Evolutionary conservation across 2,329 filamentous ascomycete species (phyloP).

Genomic region (Cladosporium velox): DNA sequence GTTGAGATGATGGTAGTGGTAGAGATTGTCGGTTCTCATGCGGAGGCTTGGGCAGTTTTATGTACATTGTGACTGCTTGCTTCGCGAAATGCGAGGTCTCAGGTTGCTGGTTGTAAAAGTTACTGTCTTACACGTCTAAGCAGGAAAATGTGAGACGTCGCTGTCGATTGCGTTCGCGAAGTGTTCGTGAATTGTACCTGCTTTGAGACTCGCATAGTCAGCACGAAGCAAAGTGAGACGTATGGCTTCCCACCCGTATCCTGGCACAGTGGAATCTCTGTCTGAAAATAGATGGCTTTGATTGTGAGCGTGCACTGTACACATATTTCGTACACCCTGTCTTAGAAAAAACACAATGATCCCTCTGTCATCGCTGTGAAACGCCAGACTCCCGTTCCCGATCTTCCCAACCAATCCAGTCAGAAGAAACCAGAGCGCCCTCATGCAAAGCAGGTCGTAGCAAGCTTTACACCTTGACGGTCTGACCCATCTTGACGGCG

Average conservation of each 20-base stretch:
- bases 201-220: background rate
- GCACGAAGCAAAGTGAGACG: background rate
- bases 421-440: constrained; percentile 15
- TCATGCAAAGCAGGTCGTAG: constrained; percentile 10
- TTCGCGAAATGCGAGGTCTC: background rate
- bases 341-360: constrained; percentile 13
- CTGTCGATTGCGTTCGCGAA: background rate
- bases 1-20: background rate
- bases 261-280: background rate
- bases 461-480: constrained; percentile 52
- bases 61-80: background rate
- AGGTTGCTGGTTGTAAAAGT: background rate
- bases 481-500: constrained; percentile 59
- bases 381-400: constrained; percentile 20
- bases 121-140: background rate
- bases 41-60: background rate
- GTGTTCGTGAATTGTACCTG: background rate
- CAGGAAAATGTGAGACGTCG: background rate
- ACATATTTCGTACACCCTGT: constrained; percentile 23
- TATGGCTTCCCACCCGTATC: background rate
- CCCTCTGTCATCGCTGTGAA: constrained; percentile 20
- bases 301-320: constrained; percentile 21
- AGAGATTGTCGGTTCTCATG: background rate
- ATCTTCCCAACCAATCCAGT: constrained; percentile 11
- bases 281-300: constrained; percentile 18